These are phyloP conservation scores for Xerophyta viscosa DNA, from an alignment of 106 monocot species.

Conservation along the genomic window DNA sequence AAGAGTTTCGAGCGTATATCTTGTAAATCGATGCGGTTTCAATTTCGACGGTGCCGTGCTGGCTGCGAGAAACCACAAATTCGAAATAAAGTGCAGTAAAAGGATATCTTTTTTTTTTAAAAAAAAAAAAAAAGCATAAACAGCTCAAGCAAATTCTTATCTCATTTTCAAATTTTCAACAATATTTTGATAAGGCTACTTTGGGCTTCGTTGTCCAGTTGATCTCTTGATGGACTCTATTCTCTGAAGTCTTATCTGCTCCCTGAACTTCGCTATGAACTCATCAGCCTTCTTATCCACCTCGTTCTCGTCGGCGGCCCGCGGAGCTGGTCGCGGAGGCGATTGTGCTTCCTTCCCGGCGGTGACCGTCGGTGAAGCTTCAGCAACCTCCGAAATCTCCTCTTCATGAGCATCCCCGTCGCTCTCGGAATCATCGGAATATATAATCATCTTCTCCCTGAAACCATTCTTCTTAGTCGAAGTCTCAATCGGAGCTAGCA, in stretches of 20 bases:
- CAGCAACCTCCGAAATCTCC: slow-evolving; percentile 5
- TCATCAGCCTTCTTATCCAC: slow-evolving; percentile 98
- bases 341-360: too few relatives aligned
- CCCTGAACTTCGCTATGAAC: slow-evolving; percentile 95
- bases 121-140: background rate
- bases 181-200: too few relatives aligned
- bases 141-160: too few relatives aligned
- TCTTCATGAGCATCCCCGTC: slow-evolving; percentile 6
- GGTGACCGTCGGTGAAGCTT: slow-evolving; percentile 10
- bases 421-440: slow-evolving; percentile 21
- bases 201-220: slow-evolving; percentile 20
- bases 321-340: too few relatives aligned
- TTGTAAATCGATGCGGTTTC: too few relatives aligned
- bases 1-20: too few relatives aligned
- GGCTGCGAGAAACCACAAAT: too few relatives aligned
- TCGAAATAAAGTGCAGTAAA: too few relatives aligned
- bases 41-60: too few relatives aligned
- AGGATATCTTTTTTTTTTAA: too few relatives aligned
- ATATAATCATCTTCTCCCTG: slow-evolving; percentile 33
- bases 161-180: too few relatives aligned
- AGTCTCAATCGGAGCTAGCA: background rate
- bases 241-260: slow-evolving; percentile 92
- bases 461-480: slow-evolving; percentile 11
- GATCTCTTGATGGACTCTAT: slow-evolving; percentile 87
- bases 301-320: slow-evolving; percentile 68